phyloP scores from a whole-genome alignment of 2,329 filamentous ascomycete genomes.

The Talaromyces islandicus region DNA sequence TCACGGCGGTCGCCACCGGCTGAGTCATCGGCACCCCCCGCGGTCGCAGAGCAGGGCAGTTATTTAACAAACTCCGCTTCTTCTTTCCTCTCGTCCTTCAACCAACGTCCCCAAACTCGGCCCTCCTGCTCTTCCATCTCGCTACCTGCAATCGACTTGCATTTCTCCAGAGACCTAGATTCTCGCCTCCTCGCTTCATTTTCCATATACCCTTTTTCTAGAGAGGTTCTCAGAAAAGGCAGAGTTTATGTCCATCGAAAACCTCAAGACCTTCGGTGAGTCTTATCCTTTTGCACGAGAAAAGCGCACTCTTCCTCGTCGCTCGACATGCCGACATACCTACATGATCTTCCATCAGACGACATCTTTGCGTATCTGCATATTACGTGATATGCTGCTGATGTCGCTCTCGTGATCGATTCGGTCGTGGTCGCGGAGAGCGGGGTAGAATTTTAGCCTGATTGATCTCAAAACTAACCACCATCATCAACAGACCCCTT shows the following conservation, averaged over 20 bases:
- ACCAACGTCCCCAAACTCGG: not conserved
- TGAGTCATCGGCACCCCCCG: constrained; percentile 12
- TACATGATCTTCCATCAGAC: not conserved
- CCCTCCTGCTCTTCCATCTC: constrained; percentile 14
- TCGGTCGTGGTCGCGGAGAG: constrained; percentile 14
- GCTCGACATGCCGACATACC: too few relatives aligned
- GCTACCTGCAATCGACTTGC: constrained; percentile 12
- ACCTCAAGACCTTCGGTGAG: constrained; percentile 92
- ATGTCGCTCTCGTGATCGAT: constrained; percentile 2
- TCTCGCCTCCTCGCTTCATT: constrained; percentile 20
- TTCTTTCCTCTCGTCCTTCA: not conserved
- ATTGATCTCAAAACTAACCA: constrained; percentile 28
- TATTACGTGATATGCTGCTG: not conserved
- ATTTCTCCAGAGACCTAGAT: constrained; percentile 26
- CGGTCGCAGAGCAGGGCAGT: not conserved
- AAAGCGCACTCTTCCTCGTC: constrained; percentile 10
- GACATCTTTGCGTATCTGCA: not conserved
- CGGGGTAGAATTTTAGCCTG: constrained; percentile 30
- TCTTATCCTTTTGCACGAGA: constrained; percentile 20
- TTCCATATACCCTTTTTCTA: constrained; percentile 32
- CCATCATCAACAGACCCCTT: constrained; percentile 74
- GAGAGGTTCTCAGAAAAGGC: constrained; percentile 54
- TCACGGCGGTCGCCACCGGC: constrained; percentile 12
- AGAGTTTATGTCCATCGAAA: constrained; percentile 99
- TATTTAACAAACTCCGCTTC: not conserved